Percentiles rank a stretch among this genome's conserved stretches.
Evolutionary conservation across 331 rosid genomes (phyloP).

Genomic region (Malus hybrid): DNA sequence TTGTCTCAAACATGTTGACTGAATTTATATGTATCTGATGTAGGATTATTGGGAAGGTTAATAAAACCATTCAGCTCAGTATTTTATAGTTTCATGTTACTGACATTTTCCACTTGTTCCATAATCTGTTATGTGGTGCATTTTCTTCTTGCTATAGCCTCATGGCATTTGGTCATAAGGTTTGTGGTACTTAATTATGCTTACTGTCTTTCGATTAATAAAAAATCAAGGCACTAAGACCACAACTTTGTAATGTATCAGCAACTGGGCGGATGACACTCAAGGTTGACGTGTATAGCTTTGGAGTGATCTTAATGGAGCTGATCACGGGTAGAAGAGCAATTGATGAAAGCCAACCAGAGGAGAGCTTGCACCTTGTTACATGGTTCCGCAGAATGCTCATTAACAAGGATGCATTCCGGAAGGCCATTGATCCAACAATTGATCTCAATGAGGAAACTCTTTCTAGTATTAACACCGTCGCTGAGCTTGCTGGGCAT

Average conservation of each 20-base stretch:
- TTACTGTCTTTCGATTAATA: background rate
- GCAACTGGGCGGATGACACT: slow-evolving; percentile 82
- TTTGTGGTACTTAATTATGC: background rate
- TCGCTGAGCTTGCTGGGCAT: slow-evolving; percentile 79
- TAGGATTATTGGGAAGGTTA: background rate
- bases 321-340: slow-evolving; percentile 73
- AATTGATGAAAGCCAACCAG: slow-evolving; percentile 62
- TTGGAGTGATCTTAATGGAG: slow-evolving; percentile 93
- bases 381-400: slow-evolving; percentile 70
- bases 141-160: no score
- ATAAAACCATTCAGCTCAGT: background rate
- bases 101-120: background rate
- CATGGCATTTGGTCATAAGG: background rate
- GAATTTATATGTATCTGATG: background rate
- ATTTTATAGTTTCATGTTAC: background rate
- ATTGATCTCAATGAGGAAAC: slow-evolving; percentile 53
- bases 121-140: no score
- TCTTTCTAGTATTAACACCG: slow-evolving; percentile 32
- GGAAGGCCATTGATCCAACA: slow-evolving; percentile 43
- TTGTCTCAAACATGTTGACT: background rate
- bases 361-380: slow-evolving; percentile 75
- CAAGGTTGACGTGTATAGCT: slow-evolving; percentile 85
- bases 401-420: slow-evolving; percentile 29
- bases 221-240: slow-evolving; percentile 2
- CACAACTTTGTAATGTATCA: slow-evolving; percentile 17